Percentiles rank a stretch among this genome's conserved stretches.
Evolutionary conservation across 1,139 yeast species (phyloP).

Genomic region (Candida neerlandica): DNA sequence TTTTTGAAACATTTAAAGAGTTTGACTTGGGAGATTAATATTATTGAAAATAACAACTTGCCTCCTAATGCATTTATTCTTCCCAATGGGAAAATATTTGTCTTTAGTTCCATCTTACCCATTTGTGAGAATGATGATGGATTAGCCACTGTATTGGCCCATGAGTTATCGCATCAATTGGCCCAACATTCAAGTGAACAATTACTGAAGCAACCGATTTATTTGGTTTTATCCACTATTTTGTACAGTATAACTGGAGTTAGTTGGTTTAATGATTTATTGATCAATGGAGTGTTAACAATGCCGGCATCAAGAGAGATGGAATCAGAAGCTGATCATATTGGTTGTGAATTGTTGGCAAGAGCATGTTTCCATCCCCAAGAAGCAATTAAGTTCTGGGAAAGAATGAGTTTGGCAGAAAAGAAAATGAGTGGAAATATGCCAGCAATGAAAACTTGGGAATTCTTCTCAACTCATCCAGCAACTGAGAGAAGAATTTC

Average conservation of each 20-base stretch:
- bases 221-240: slow-evolving; percentile 51
- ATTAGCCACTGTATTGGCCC: slow-evolving; percentile 88
- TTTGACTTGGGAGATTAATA: slow-evolving; percentile 79
- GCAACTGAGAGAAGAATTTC: slow-evolving; percentile 71
- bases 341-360: slow-evolving; percentile 91
- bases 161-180: slow-evolving; percentile 90
- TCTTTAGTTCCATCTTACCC: slow-evolving; percentile 76
- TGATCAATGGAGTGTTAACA: slow-evolving; percentile 62
- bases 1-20: slow-evolving; percentile 38
- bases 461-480: slow-evolving; percentile 89
- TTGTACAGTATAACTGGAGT: slow-evolving; percentile 42
- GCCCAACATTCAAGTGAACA: slow-evolving; percentile 92
- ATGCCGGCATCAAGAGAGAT: slow-evolving; percentile 88
- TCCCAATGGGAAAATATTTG: slow-evolving; percentile 95
- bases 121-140: slow-evolving; percentile 86
- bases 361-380: slow-evolving; percentile 81
- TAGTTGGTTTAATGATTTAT: slow-evolving; percentile 49
- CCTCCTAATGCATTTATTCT: slow-evolving; percentile 96
- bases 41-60: slow-evolving; percentile 60
- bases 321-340: slow-evolving; percentile 96
- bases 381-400: slow-evolving; percentile 79
- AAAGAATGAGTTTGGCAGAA: slow-evolving; percentile 73
- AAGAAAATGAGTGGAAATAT: slow-evolving; percentile 19
- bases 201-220: slow-evolving; percentile 64
- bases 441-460: slow-evolving; percentile 16